phyloP scores from a whole-genome alignment of 768 basidiomycete species.

The Austroboletus eburneus region DNA sequence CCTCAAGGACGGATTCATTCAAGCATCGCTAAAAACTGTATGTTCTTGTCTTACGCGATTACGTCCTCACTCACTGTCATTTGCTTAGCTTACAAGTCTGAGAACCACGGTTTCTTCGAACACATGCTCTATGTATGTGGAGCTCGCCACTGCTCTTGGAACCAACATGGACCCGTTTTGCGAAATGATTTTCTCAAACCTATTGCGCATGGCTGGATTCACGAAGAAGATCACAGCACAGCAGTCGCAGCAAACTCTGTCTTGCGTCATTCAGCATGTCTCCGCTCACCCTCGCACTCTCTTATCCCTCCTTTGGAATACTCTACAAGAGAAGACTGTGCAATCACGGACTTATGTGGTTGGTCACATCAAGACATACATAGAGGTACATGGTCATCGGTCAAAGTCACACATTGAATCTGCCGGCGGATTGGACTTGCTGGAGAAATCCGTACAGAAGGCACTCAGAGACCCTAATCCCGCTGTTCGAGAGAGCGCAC shows the following conservation, averaged over 20 bases:
- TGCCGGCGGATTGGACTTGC: constrained; percentile 58
- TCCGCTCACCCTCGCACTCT: constrained; percentile 68
- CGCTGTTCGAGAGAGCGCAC: constrained; percentile 66
- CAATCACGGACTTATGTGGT: constrained; percentile 67
- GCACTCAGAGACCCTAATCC: constrained; percentile 77
- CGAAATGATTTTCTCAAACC: constrained; percentile 69
- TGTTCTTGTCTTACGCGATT: constrained; percentile 25
- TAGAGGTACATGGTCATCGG: constrained; percentile 68
- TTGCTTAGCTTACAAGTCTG: constrained; percentile 69
- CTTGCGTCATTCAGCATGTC: constrained; percentile 62
- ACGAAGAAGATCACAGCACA: constrained; percentile 92
- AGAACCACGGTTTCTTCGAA: constrained; percentile 86
- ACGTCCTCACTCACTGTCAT: neutral
- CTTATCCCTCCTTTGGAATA: constrained; percentile 63
- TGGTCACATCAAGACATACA: constrained; percentile 67
- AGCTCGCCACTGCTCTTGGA: constrained; percentile 66
- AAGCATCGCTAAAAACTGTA: constrained; percentile 82
- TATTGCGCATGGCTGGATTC: constrained; percentile 81
- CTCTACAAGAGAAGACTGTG: constrained; percentile 75
- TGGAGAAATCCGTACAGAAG: constrained; percentile 74
- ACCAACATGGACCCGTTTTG: constrained; percentile 71
- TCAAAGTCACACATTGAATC: constrained; percentile 65
- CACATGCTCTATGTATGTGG: constrained; percentile 72
- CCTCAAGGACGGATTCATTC: constrained; percentile 75
- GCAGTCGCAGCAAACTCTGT: constrained; percentile 72